These are phyloP conservation scores for Lotus japonicus DNA, from an alignment of 306 rosid genomes.

Conservation along the genomic window DNA sequence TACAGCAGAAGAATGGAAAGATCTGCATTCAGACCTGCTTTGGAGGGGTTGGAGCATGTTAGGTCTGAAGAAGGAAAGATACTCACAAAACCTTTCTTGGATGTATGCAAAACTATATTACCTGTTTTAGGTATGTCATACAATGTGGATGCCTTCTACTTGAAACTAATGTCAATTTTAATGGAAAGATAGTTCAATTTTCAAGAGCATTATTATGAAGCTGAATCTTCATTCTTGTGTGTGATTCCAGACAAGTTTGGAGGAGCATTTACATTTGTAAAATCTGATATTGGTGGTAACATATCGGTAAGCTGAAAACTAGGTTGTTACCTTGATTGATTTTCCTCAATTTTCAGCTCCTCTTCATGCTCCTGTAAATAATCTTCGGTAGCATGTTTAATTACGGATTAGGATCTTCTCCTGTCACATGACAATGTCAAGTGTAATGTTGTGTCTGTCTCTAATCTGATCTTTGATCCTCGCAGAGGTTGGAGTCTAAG, in stretches of 20 bases:
- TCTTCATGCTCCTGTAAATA: not conserved
- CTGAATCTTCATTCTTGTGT: not conserved
- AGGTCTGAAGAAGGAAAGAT: slow-evolving; percentile 53
- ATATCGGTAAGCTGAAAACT: slow-evolving; percentile 31
- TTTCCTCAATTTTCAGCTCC: not conserved
- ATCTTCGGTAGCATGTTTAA: not conserved
- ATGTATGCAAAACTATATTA: slow-evolving; percentile 51
- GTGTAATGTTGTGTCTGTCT: too few species aligned
- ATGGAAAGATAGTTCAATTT: not conserved
- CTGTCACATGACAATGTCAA: too few species aligned
- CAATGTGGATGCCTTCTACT: not conserved
- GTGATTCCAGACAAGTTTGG: slow-evolving; percentile 62
- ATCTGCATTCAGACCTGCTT: slow-evolving; percentile 38
- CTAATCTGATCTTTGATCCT: not conserved
- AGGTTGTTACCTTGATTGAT: not conserved
- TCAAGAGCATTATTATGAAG: not conserved
- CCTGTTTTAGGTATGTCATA: slow-evolving; percentile 53
- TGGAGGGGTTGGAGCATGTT: slow-evolving; percentile 53
- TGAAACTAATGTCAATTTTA: not conserved
- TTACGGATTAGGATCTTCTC: too few species aligned
- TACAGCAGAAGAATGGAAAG: slow-evolving; percentile 44
- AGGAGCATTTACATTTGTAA: slow-evolving; percentile 62
- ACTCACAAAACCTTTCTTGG: slow-evolving; percentile 58
- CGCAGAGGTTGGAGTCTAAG: slow-evolving; percentile 58
- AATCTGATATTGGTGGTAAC: slow-evolving; percentile 60